Evolutionary conservation across 2,329 filamentous ascomycete genomes (phyloP).

Genomic region (Colletotrichum agaves): DNA sequence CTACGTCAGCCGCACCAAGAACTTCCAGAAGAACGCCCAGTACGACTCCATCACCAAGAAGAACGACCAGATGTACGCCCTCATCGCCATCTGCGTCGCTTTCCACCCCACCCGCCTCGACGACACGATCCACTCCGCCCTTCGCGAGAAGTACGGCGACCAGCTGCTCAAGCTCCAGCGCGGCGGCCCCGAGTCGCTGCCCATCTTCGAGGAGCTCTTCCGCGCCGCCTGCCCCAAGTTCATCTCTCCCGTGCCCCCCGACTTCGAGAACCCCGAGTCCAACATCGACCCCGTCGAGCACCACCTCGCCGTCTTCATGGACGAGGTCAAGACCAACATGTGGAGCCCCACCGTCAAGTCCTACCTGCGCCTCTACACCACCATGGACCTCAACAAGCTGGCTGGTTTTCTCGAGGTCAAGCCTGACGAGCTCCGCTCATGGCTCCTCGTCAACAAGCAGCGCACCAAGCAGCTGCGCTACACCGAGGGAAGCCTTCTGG

Average conservation of each 20-base stretch:
- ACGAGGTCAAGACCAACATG: conserved; percentile 99
- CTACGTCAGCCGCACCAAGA: conserved; percentile 99
- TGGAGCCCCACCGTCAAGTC: conserved; percentile 98
- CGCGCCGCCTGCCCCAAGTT: conserved; percentile 98
- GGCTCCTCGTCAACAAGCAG: conserved; percentile 98
- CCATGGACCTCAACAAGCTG: conserved; percentile 98
- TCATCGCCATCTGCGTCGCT: conserved; percentile 98
- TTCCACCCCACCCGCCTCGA: conserved; percentile 97
- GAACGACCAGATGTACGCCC: conserved; percentile 99
- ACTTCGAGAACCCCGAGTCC: conserved; percentile 96
- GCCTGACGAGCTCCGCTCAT: conserved; percentile 93
- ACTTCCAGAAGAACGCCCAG: conserved; percentile 99
- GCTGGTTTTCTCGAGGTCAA: conserved; percentile 97
- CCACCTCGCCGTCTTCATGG: conserved; percentile 98
- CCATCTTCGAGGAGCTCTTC: conserved; percentile 99
- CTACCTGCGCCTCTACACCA: conserved; percentile 98
- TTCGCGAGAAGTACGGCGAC: conserved; percentile 99
- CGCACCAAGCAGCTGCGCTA: conserved; percentile 96
- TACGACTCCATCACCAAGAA: conserved; percentile 99
- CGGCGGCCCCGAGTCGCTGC: conserved; percentile 92
- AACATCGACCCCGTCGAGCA: conserved; percentile 98
- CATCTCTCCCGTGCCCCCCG: conserved; percentile 95
- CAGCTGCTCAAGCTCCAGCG: conserved; percentile 97
- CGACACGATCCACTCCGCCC: conserved; percentile 97
- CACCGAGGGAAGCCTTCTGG: conserved; percentile 86